These are phyloP conservation scores for Cercospora sp. DNA, from an alignment of 2,329 filamentous ascomycete genomes.

Conservation along the genomic window DNA sequence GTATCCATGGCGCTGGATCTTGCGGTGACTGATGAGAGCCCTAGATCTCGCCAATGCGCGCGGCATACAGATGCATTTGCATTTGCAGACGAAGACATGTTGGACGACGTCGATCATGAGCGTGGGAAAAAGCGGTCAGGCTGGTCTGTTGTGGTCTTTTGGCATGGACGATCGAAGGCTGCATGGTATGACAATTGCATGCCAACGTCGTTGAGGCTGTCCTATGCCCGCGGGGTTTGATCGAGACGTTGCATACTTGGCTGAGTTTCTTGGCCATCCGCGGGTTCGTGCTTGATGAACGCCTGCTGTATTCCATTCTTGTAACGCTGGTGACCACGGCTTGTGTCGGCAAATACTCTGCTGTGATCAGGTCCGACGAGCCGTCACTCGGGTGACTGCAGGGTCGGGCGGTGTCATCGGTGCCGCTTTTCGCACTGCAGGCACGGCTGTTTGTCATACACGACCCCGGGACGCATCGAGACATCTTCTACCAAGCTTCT, in stretches of 20 bases:
- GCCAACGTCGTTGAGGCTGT: not conserved
- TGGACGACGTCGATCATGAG: not conserved
- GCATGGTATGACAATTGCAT: not conserved
- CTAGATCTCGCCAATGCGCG: not conserved
- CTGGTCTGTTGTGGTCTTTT: not conserved
- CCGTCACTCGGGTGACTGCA: not conserved
- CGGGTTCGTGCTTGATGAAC: not conserved
- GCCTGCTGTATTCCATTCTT: not conserved
- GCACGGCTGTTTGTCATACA: not conserved
- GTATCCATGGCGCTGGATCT: not conserved
- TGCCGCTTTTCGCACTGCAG: not conserved
- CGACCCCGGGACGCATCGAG: not conserved
- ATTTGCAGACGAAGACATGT: not conserved
- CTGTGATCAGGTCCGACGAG: not conserved
- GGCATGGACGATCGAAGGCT: not conserved
- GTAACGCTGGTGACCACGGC: not conserved
- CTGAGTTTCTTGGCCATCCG: not conserved
- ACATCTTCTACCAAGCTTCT: not conserved
- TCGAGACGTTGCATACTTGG: not conserved
- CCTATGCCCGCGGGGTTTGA: not conserved
- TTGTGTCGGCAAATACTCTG: not conserved
- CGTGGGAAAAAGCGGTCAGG: not conserved
- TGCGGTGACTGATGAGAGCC: not conserved
- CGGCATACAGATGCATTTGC: not conserved
- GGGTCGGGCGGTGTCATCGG: not conserved